These are phyloP conservation scores for Spiromastix sp. DNA, from an alignment of 2,329 filamentous ascomycete species.

Conservation along the genomic window DNA sequence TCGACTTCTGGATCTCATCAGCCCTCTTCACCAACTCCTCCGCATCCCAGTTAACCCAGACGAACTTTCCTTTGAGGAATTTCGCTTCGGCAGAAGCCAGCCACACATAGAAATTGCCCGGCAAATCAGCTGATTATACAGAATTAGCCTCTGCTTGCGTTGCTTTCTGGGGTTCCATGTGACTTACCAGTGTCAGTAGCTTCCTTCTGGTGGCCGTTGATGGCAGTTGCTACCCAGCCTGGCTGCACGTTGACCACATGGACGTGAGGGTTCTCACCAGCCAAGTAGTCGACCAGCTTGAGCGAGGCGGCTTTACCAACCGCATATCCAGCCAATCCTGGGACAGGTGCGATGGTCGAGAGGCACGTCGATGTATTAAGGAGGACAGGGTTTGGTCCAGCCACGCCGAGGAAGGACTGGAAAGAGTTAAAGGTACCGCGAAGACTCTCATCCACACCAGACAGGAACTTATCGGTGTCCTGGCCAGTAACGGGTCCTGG, in stretches of 20 bases:
- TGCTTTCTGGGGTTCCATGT: not conserved
- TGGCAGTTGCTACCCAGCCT: not conserved
- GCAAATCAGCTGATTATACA: slow-evolving; percentile 13
- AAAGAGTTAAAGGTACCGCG: not conserved
- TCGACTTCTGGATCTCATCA: too few relatives aligned
- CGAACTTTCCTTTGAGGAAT: slow-evolving; percentile 28
- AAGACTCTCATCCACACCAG: not conserved
- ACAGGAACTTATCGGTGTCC: not conserved
- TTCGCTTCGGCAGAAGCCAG: slow-evolving; percentile 26
- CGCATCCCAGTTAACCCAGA: slow-evolving; percentile 34
- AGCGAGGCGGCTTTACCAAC: not conserved
- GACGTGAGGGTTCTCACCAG: not conserved
- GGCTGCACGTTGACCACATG: slow-evolving; percentile 1
- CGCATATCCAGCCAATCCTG: not conserved
- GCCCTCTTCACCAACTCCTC: too few relatives aligned
- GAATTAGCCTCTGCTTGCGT: slow-evolving; percentile 1
- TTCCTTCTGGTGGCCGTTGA: too few relatives aligned
- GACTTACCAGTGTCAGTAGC: not conserved
- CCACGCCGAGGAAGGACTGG: not conserved
- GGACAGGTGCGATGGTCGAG: not conserved
- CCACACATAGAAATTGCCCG: slow-evolving; percentile 27
- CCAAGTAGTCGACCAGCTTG: not conserved
- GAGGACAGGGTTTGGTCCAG: not conserved
- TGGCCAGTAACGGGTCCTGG: not conserved
- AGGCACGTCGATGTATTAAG: not conserved